These are phyloP conservation scores for Geotrichum fermentans DNA, from an alignment of 1,139 yeast genomes.

Conservation along the genomic window DNA sequence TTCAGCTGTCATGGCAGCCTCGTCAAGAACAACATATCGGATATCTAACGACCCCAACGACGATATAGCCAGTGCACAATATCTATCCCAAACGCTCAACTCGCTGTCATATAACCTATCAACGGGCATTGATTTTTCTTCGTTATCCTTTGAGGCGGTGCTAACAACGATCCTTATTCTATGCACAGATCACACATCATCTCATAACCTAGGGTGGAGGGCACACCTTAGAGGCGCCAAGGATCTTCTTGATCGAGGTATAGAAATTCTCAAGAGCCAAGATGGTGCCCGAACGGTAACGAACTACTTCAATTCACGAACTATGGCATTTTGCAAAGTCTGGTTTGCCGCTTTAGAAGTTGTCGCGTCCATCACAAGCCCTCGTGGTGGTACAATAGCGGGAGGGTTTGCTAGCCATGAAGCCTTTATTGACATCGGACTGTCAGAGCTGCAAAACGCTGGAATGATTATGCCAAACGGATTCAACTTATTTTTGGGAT, in stretches of 20 bases:
- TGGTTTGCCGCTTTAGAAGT: slow-evolving; percentile 19
- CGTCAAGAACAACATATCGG: slow-evolving; percentile 15
- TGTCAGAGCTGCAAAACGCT: slow-evolving; percentile 6
- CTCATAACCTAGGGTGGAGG: slow-evolving; percentile 14
- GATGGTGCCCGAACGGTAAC: not conserved
- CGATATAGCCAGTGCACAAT: slow-evolving; percentile 3
- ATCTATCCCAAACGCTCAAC: slow-evolving; percentile 9
- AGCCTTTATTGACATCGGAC: slow-evolving; percentile 12
- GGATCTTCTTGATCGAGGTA: slow-evolving; percentile 11
- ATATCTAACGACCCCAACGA: slow-evolving; percentile 4
- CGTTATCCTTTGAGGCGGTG: slow-evolving; percentile 10
- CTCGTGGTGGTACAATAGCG: slow-evolving; percentile 11
- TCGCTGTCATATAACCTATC: slow-evolving; percentile 4
- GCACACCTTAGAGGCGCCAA: slow-evolving; percentile 18
- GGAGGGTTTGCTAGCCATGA: slow-evolving; percentile 12
- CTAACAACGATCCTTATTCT: slow-evolving; percentile 12
- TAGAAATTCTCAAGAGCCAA: not conserved
- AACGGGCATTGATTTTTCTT: not conserved
- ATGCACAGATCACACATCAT: slow-evolving; percentile 17
- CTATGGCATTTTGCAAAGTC: slow-evolving; percentile 16
- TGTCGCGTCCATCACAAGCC: slow-evolving; percentile 14
- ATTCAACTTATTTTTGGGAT: slow-evolving; percentile 13
- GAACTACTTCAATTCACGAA: slow-evolving; percentile 2
- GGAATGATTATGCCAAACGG: slow-evolving; percentile 13
- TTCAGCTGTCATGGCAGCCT: slow-evolving; percentile 15